Base-by-base conservation (phyloP, 306 rosid genomes). In the Prunus fruticosa region DNA sequence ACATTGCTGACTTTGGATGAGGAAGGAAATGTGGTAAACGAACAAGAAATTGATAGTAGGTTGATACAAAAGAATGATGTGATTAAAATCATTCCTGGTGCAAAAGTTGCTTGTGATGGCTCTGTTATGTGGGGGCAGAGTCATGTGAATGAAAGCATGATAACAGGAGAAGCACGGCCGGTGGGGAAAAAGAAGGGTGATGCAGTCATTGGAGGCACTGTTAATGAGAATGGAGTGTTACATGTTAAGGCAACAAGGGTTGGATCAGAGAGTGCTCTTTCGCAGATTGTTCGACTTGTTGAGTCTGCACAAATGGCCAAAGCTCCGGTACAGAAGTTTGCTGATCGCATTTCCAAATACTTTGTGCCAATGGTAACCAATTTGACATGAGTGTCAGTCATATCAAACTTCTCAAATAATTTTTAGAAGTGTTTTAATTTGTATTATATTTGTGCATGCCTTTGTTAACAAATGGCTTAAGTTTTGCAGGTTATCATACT, bases 291-390 rank as follows among this genome's bases (percentile, higher is more conserved):
- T 72, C 74, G 93, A 62, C 98, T 93, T 45, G 98, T 93, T 45
- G 96, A 93, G 73, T 85, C 98, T 43, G 96, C 96, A 2, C 98
- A 93, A 67, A 86, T 93, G 98, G 98, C 93, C 34, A 93, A 93
- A 78, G 98, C 98, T 82, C 96, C 98, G 3, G 92, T 93, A 0
- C 98, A 93, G 77, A 93, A 91, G 75, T 74, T 88, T 67, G 98
- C 98, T 0, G 98, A 93, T 67, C 86, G 72, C 34, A 91, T 93
- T 77, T 93, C 96, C 53, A 91, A 88, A 64, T 93, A 87, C 79
- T 91, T 93, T 75, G 98, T 93, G 77, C 98, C 98, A 28, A 6
- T 89, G 82, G 97, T 90, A 69, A 82, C 67, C 61, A 56, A 9
- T 30, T 22, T 51, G 70, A 73, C 11, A 43, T 67, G 41, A 14